Evolutionary conservation across 1,284 basidiomycete genomes (phyloP).

Genomic region (Cutaneotrichosporon cutaneum): DNA sequence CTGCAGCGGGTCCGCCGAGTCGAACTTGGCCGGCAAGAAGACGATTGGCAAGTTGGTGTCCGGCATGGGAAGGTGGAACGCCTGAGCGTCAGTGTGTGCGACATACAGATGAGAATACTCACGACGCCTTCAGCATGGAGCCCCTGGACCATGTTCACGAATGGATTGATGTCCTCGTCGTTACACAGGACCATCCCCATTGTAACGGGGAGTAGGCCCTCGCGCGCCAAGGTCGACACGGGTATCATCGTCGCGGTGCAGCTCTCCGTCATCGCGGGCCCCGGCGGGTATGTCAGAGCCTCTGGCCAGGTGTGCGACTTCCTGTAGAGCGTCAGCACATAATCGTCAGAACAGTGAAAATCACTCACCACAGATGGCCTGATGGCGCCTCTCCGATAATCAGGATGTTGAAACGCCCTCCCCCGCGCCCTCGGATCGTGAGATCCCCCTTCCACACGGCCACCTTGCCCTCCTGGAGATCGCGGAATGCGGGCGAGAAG

Average conservation of each 20-base stretch:
- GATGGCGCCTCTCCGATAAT: constrained; percentile 43
- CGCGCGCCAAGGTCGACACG: constrained; percentile 46
- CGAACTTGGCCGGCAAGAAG: constrained; percentile 50
- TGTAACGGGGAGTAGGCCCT: constrained; percentile 43
- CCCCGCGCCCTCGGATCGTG: constrained; percentile 39
- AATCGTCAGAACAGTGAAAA: neutral
- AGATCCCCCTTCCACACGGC: constrained; percentile 50
- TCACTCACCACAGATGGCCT: constrained; percentile 44
- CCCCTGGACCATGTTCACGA: constrained; percentile 47
- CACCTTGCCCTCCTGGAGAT: constrained; percentile 45
- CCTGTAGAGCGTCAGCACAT: constrained; percentile 29
- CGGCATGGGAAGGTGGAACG: constrained; percentile 43
- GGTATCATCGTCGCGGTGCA: constrained; percentile 48
- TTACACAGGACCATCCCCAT: constrained; percentile 53
- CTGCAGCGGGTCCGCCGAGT: constrained; percentile 43
- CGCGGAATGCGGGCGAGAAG: constrained; percentile 45
- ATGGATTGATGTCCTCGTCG: constrained; percentile 36
- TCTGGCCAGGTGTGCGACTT: constrained; percentile 43
- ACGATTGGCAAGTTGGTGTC: constrained; percentile 38
- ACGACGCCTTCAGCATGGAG: constrained; percentile 49
- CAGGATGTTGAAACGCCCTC: constrained; percentile 44
- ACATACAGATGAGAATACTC: constrained; percentile 20
- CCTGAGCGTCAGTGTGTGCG: constrained; percentile 25
- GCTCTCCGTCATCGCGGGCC: constrained; percentile 21
- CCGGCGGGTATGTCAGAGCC: constrained; percentile 35